Evolutionary conservation across 768 basidiomycete genomes (phyloP), one percentile per base, ranked within the genome.

Genomic region (Podaxis rugospora): DNA sequence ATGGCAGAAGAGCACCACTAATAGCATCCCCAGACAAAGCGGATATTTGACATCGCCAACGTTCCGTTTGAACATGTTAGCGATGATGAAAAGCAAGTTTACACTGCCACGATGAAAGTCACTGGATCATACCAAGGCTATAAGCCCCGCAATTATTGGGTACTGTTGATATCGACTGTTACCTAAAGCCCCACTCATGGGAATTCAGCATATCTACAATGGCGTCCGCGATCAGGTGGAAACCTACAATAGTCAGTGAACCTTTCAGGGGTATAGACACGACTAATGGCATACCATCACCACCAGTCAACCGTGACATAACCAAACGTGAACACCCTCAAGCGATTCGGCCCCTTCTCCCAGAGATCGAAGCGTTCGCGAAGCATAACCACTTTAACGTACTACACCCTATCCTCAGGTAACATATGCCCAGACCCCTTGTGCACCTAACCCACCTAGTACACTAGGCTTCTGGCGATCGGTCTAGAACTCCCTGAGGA

Each of bases 171-270:
- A 11, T 21, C 18, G 13, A 6, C 42, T 13, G 32, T n/a, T 39
- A 51, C 10, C 44, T 37, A 13, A 25, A 13, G 44, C 32, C 39
- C 21, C 28, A 18, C 3, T 23, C 18, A 49, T 21, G 7, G 23
- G 25, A 49, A 11, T 14, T n/a, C 56, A 89, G 87, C 82, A 84
- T 52, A 81, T 88, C 49, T 83, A 83, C 42, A 79, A 78, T 10
- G 87, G 87, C 5, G 81, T 89, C 25, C 78, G 71, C 16, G 88
- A 89, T 66, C 84, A 87, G 64, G 65, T 87, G 16, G 87, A 89
- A 66, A 75, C 81, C 54, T 88, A 89, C 65, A 85, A 83, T 63
- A 76, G 87, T 88, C 61, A 59, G 80, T 64, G 1, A 10, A 25
- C 9, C 47, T 47, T 23, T 14, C 21, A 63, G 18, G 16, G 10